These are phyloP conservation scores for Chlamydomonas urium DNA, from an alignment of 139 green algal genomes.

Conservation along the genomic window DNA sequence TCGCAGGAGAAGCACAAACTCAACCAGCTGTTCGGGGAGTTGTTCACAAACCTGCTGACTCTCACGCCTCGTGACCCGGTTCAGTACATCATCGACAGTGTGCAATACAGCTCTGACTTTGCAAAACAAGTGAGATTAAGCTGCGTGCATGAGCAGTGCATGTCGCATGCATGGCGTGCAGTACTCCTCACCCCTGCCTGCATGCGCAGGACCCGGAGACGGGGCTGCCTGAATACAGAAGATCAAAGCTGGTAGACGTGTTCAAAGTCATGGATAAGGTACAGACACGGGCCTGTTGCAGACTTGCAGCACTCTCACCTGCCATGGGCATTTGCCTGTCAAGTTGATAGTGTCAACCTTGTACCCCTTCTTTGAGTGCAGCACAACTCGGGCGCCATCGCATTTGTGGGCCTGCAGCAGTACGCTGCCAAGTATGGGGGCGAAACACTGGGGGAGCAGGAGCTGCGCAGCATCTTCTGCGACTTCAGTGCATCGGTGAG, in stretches of 20 bases:
- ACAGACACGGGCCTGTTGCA: neutral
- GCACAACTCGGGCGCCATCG: neutral
- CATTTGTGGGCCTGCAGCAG: slow-evolving; percentile 6
- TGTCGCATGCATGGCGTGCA: neutral
- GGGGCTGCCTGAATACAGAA: slow-evolving; percentile 31
- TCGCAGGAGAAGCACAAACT: slow-evolving; percentile 31
- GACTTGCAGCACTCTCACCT: neutral
- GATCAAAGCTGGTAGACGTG: slow-evolving; percentile 24
- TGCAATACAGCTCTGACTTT: slow-evolving; percentile 26
- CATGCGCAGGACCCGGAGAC: slow-evolving; percentile 25
- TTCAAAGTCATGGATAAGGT: slow-evolving; percentile 38
- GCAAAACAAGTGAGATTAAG: slow-evolving; percentile 28
- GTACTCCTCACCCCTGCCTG: neutral
- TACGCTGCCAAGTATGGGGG: slow-evolving; percentile 30
- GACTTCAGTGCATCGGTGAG: slow-evolving; percentile 28
- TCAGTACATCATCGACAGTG: slow-evolving; percentile 38
- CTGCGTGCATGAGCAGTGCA: neutral
- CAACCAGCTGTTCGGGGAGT: slow-evolving; percentile 20
- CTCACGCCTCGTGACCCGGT: slow-evolving; percentile 32
- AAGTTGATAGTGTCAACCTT: neutral
- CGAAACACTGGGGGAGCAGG: slow-evolving; percentile 23
- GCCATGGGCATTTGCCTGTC: neutral
- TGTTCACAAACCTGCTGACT: slow-evolving; percentile 19
- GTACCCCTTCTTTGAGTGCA: neutral
- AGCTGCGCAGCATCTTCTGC: slow-evolving; percentile 33